A percentile compares a stretch with the other conserved stretches of the same genome.
phyloP scores from a whole-genome alignment of 768 basidiomycete genomes.

The Termitomyces sp. region DNA sequence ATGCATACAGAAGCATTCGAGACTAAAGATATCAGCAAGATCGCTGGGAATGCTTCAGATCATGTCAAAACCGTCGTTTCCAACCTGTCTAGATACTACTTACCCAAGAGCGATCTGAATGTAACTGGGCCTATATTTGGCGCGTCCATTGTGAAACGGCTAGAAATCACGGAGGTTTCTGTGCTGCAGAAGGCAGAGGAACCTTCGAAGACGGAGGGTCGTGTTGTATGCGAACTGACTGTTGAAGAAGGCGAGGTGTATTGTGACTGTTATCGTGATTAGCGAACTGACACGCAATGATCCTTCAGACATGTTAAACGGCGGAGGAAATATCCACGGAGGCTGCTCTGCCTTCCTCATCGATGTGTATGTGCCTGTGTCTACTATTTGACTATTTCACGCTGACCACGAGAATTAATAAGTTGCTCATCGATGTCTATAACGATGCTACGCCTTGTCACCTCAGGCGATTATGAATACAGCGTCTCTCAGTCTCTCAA shows the following conservation, averaged over 20 bases:
- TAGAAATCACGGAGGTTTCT: constrained; percentile 34
- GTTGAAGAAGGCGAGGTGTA: constrained; percentile 34
- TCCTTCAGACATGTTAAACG: constrained; percentile 49
- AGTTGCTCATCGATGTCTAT: constrained; percentile 50
- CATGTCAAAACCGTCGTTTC: constrained; percentile 22
- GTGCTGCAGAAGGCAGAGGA: constrained; percentile 38
- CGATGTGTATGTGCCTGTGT: constrained; percentile 34
- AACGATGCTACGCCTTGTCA: constrained; percentile 24
- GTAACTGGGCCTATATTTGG: constrained; percentile 15
- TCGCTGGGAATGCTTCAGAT: constrained; percentile 24
- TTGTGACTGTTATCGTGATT: background rate
- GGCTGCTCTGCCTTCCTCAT: constrained; percentile 50
- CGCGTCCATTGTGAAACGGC: constrained; percentile 11
- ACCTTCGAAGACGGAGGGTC: constrained; percentile 34
- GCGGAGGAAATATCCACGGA: constrained; percentile 41
- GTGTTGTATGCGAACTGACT: constrained; percentile 37
- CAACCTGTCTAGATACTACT: constrained; percentile 13
- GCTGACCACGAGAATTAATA: background rate
- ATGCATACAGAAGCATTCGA: constrained; percentile 4
- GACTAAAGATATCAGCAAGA: constrained; percentile 14
- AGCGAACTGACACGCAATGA: background rate
- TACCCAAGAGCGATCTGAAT: background rate
- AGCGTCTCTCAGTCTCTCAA: constrained; percentile 49
- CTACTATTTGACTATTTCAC: background rate
- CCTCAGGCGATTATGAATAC: constrained; percentile 14